Evolutionary conservation across 2,329 filamentous ascomycete species (phyloP).

Genomic region (Alternaria gansuensis): DNA sequence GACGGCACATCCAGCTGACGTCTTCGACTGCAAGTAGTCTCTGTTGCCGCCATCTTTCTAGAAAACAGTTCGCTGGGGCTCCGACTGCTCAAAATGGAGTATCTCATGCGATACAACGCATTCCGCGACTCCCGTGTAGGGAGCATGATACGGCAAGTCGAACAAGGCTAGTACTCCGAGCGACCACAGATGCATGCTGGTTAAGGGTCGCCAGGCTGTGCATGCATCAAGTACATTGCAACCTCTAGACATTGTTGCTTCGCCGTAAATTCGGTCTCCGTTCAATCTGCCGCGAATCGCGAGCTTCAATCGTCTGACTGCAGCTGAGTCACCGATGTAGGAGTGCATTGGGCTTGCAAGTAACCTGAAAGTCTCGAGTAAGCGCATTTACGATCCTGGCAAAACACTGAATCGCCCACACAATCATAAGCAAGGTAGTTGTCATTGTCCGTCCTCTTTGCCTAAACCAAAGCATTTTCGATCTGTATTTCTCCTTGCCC

Average conservation of each 20-base stretch:
- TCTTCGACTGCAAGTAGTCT: slow-evolving; percentile 41
- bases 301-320: slow-evolving; percentile 25
- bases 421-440: slow-evolving; percentile 6
- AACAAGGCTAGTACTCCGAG: slow-evolving; percentile 17
- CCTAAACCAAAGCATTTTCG: slow-evolving; percentile 63
- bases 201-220: slow-evolving; percentile 33
- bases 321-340: slow-evolving; percentile 26
- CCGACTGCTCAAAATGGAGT: slow-evolving; percentile 26
- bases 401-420: slow-evolving; percentile 9
- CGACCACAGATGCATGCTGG: slow-evolving; percentile 13
- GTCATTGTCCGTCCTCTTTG: slow-evolving; percentile 14
- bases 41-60: slow-evolving; percentile 38
- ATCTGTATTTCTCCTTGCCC: slow-evolving; percentile 75
- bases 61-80: slow-evolving; percentile 40
- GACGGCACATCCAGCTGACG: slow-evolving; percentile 33
- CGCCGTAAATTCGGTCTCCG: slow-evolving; percentile 27
- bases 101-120: slow-evolving; percentile 49
- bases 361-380: slow-evolving; percentile 9
- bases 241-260: slow-evolving; percentile 27
- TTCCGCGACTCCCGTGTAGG: slow-evolving; percentile 21
- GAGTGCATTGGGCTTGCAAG: background rate
- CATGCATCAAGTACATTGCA: slow-evolving; percentile 22
- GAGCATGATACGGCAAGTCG: slow-evolving; percentile 8
- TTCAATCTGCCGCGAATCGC: slow-evolving; percentile 23
- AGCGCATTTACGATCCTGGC: slow-evolving; percentile 11